Base-by-base conservation (phyloP, 768 basidiomycete species). In the Xerocomellus chrysenteron region DNA sequence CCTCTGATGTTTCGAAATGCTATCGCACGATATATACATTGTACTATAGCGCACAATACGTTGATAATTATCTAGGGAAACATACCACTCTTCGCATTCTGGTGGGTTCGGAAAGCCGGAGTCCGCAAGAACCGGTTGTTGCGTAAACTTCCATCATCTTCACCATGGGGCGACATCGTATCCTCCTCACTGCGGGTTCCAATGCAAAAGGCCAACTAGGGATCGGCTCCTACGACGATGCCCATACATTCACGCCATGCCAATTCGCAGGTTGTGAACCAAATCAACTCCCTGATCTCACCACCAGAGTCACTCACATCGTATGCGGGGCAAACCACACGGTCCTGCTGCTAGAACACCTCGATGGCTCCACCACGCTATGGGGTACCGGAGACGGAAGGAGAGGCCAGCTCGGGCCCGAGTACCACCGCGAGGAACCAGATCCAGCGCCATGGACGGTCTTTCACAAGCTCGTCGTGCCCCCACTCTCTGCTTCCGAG, bases 301-400 rank as follows among this genome's bases (percentile, higher is more conserved):
- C 69, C 24, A 45, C 54, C 35, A 59, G 62, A 44, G 68, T 93
- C 24, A 14, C 80, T 9, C 70, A 83, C 21, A 68, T 96, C 59
- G 82, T 81, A 2, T 81, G 80, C 46, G 89, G 94, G 2, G 87
- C 90, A 3, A 92, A 91, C 59, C 94, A 96, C 65, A 87, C 93
- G 0, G 69, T 96, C 0, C 67, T 85, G 8, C 78, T 96, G 13
- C 68, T 90, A 14, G 65, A 71, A n/a, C 74, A 76, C 55, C 30
- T 50, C 9, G 56, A 59, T n/a, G 68, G 67, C 13, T 59, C 48
- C 1, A 67, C 59, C 13, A 78, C 82, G 50, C 68, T 94, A 6
- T 92, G 90, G 84, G 91, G 85, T 0, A 82, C 82, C 54, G 94
- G 94, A 4, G 86, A 89, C 54, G 86, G 87, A 21, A 67, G 75